phyloP scores from a whole-genome alignment of 106 monocot species.

The Dendrobium chrysotoxum region DNA sequence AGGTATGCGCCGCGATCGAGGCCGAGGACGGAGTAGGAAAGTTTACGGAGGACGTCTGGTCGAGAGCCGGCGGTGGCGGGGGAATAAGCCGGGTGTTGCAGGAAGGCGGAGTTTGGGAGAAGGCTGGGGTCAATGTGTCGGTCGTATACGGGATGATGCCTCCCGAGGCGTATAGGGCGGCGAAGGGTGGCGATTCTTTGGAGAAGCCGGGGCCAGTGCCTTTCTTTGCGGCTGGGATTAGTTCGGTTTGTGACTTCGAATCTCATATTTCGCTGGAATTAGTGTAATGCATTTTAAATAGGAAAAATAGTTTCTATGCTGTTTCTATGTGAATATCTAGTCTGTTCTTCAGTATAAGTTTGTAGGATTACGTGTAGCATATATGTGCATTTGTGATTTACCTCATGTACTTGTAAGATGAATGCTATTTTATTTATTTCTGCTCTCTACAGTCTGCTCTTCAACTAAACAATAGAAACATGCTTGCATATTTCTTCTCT shows the following conservation, averaged over 20 bases:
- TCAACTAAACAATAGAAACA: no score
- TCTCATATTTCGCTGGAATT: not conserved
- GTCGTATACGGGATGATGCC: slow-evolving; percentile 99
- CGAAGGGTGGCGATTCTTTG: slow-evolving; percentile 43
- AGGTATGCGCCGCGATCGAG: slow-evolving; percentile 91
- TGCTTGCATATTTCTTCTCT: not conserved
- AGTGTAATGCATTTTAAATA: not conserved
- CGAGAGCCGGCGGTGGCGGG: slow-evolving; percentile 89
- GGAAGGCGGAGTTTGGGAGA: slow-evolving; percentile 90
- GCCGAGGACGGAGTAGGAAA: slow-evolving; percentile 62
- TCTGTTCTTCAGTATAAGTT: no score
- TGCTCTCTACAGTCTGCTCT: not conserved
- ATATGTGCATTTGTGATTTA: no score
- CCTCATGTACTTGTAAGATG: not conserved
- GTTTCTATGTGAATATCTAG: not conserved
- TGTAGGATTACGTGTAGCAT: no score
- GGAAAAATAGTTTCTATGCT: not conserved
- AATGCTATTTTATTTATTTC: not conserved
- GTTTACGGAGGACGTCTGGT: slow-evolving; percentile 98
- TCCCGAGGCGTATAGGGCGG: slow-evolving; percentile 91
- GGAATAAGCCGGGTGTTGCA: slow-evolving; percentile 92
- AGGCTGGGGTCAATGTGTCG: slow-evolving; percentile 98
- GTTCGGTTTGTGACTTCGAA: slow-evolving; percentile 51
- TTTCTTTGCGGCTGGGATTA: slow-evolving; percentile 96
- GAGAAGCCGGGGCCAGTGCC: slow-evolving; percentile 74